A percentile compares a stretch with the other conserved stretches of the same genome.
phyloP scores from a whole-genome alignment of 1,139 yeast species.

The Blastobotrys illinoisensis region DNA sequence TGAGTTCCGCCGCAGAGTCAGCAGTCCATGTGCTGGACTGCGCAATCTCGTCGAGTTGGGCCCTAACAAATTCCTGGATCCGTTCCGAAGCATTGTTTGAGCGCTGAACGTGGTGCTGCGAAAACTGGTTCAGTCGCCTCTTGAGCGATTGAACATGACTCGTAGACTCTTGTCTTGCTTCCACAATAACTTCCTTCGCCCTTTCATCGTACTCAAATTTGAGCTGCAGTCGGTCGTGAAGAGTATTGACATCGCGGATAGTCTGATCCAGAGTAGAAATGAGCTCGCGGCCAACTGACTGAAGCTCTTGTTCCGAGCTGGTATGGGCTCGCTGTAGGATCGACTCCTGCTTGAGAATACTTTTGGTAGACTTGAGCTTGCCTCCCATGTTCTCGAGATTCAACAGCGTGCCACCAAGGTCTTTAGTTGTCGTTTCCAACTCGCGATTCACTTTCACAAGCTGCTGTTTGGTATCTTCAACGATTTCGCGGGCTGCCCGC shows the following conservation, averaged over 20 bases:
- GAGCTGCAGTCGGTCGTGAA: conserved; percentile 24
- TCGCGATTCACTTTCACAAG: conserved; percentile 25
- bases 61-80: neutral
- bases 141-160: conserved; percentile 3
- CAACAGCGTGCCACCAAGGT: conserved; percentile 15
- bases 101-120: neutral
- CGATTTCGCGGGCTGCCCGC: conserved; percentile 29
- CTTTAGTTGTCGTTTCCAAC: conserved; percentile 21
- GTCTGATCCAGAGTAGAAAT: conserved; percentile 27
- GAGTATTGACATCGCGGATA: conserved; percentile 21
- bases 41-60: neutral
- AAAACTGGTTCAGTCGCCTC: neutral
- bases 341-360: conserved; percentile 23
- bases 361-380: conserved; percentile 19
- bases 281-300: conserved; percentile 26
- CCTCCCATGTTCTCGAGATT: conserved; percentile 19
- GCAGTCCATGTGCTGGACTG: neutral
- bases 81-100: neutral
- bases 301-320: conserved; percentile 28
- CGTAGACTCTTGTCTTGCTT: conserved; percentile 13
- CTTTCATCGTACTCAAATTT: conserved; percentile 16
- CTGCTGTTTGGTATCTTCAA: conserved; percentile 26
- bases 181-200: conserved; percentile 17
- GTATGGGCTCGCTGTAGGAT: conserved; percentile 19
- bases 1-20: neutral